phyloP scores from a whole-genome alignment of 2,329 filamentous ascomycete genomes.

The Colletotrichum tabaci region DNA sequence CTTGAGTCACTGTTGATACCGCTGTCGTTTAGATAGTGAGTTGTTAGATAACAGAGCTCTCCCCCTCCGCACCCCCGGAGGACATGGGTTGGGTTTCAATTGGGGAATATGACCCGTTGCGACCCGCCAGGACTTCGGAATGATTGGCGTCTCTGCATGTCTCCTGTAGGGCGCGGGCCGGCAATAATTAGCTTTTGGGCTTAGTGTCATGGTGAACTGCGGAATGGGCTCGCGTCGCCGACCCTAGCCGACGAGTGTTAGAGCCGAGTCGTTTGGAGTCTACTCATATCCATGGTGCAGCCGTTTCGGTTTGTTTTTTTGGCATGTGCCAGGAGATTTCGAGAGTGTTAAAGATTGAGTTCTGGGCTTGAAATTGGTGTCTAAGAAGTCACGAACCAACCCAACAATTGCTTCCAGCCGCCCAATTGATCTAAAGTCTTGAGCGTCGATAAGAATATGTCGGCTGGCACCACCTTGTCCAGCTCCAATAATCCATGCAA shows the following conservation, averaged over 20 bases:
- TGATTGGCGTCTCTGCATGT: constrained; percentile 2
- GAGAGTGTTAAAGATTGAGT: background rate
- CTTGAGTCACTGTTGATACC: constrained; percentile 1
- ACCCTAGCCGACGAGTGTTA: background rate
- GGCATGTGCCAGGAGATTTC: no score
- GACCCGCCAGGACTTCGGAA: background rate
- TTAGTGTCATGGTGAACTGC: background rate
- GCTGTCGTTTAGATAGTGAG: background rate
- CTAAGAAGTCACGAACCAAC: no score
- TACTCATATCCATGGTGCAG: no score
- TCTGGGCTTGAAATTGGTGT: background rate
- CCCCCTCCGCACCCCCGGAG: background rate
- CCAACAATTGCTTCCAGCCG: background rate
- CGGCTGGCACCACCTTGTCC: background rate
- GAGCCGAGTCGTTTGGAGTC: background rate
- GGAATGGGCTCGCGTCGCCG: background rate
- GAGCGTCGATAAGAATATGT: background rate
- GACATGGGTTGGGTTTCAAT: background rate
- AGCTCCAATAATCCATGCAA: background rate
- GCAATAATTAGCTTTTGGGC: background rate
- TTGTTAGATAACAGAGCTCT: background rate
- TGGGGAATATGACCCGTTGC: background rate
- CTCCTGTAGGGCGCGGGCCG: background rate
- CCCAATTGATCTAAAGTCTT: background rate
- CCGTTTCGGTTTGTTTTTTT: no score